These are phyloP conservation scores for Neofusicoccum laricinum DNA, from an alignment of 2,329 filamentous ascomycete genomes.

Conservation along the genomic window DNA sequence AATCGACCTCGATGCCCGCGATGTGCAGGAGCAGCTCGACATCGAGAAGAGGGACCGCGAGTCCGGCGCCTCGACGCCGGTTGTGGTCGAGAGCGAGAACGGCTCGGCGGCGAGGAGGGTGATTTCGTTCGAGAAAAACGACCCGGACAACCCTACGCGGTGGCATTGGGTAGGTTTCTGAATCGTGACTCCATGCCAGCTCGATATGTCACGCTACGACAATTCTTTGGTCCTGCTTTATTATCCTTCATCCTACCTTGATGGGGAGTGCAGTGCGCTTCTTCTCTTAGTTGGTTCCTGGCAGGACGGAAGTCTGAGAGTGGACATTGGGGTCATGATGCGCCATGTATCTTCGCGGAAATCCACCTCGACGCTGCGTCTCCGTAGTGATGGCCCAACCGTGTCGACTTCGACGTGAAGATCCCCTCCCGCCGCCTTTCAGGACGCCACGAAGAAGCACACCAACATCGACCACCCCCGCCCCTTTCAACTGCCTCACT, in stretches of 20 bases:
- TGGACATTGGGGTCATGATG: not conserved
- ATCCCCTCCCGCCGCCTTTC: not conserved
- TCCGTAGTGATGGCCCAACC: not conserved
- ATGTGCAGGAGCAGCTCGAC: conserved; percentile 25
- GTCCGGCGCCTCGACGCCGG: conserved; percentile 17
- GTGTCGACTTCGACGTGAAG: not conserved
- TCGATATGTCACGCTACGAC: no score
- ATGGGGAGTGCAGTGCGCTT: no score
- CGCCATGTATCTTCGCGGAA: not conserved
- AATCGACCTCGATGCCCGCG: conserved; percentile 21
- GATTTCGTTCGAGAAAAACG: conserved; percentile 38
- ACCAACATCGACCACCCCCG: no score
- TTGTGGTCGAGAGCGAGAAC: not conserved
- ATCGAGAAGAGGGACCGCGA: conserved; percentile 29
- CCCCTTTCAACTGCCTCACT: no score
- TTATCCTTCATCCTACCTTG: not conserved
- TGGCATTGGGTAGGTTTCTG: conserved; percentile 32
- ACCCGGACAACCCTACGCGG: conserved; percentile 43
- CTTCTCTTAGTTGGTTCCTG: no score
- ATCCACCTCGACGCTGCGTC: not conserved
- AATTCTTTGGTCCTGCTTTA: no score
- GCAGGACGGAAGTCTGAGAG: not conserved
- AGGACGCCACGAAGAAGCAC: no score
- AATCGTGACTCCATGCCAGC: no score
- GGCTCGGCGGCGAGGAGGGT: conserved; percentile 23